Evolutionary conservation across 1,284 basidiomycete species (phyloP), one percentile per base, ranked within the genome.

Genomic region (Cystobasidium pallidum): DNA sequence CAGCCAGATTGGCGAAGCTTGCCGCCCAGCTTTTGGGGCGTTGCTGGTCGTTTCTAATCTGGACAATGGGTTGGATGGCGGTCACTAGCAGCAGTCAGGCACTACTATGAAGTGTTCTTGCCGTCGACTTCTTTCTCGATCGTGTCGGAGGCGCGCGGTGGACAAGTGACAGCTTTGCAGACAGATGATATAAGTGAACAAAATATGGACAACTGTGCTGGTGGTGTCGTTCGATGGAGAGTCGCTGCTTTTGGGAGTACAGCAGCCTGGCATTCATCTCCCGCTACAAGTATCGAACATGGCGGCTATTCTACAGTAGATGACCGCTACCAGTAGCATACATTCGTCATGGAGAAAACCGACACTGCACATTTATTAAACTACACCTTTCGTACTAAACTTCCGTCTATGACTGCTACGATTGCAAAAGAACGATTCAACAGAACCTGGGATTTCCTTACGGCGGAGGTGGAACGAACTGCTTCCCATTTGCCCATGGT

Each of bases 401-500:
- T 57, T 34, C 32, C 36, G 13, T 34, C 19, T 32, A 36, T 10
- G 13, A 24, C 52, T 55, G 1, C 24, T 55, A 3, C n/a, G n/a
- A 24, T 55, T 28, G 52, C 13, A 11, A 55, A 2, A 28, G 11
- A 28, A 30, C 52, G 28, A 13, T 55, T 15, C 51, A 15, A 15
- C 15, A 55, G 2, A n/a, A n/a, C n/a, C n/a, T n/a, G n/a, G n/a
- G n/a, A n/a, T n/a, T n/a, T n/a, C n/a, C n/a, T 28, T 34, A 49
- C 17, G 26, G 43, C 26, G 49, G 10, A n/a, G 66, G 66, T 30
- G 52, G 17, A 26, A 68, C 55, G 36, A 68, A 68, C 10, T 57
- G 3, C 34, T 70, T 70, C 3, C 57, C 57, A 21, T 36, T 34
- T n/a, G 57, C 67, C 67, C 67, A 70, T 6, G 67, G 45, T 21